phyloP scores from a whole-genome alignment of 1,284 basidiomycete species.

The Naganishia sp. region DNA sequence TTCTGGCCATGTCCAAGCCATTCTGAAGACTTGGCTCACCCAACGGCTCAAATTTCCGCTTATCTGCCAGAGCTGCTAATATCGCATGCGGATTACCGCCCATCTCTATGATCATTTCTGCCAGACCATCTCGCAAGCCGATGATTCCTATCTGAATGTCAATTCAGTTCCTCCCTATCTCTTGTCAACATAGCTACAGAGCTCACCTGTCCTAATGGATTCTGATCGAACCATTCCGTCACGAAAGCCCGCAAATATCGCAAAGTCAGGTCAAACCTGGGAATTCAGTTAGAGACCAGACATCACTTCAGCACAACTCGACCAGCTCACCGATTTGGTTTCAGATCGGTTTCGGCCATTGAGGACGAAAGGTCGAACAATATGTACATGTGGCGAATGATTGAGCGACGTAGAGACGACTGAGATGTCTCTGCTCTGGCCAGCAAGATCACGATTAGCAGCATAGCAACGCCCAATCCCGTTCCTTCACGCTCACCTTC shows the following conservation, averaged over 20 bases:
- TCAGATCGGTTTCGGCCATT: conserved; percentile 94
- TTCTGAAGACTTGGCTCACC: conserved; percentile 97
- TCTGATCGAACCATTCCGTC: conserved; percentile 98
- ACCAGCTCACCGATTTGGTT: conserved; percentile 68
- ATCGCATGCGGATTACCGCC: conserved; percentile 95
- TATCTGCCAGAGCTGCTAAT: conserved; percentile 77
- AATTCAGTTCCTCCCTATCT: not conserved
- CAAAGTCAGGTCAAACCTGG: conserved; percentile 77
- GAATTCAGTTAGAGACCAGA: not conserved
- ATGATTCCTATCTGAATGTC: conserved; percentile 68
- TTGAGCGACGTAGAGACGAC: conserved; percentile 86
- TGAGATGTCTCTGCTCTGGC: conserved; percentile 63
- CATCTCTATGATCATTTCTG: conserved; percentile 83
- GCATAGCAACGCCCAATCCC: not conserved
- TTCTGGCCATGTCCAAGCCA: conserved; percentile 89
- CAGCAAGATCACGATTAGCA: conserved; percentile 23
- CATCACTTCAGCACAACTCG: not conserved
- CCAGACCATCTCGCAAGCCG: conserved; percentile 84
- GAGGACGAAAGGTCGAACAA: conserved; percentile 85
- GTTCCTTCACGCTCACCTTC: conserved; percentile 61
- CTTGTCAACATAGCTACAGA: not conserved
- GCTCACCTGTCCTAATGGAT: conserved; percentile 81
- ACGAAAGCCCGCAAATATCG: conserved; percentile 89
- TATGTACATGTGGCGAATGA: conserved; percentile 91
- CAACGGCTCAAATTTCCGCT: conserved; percentile 81